Evolutionary conservation across 1,284 basidiomycete species (phyloP).

Genomic region (Tilletia setariae): DNA sequence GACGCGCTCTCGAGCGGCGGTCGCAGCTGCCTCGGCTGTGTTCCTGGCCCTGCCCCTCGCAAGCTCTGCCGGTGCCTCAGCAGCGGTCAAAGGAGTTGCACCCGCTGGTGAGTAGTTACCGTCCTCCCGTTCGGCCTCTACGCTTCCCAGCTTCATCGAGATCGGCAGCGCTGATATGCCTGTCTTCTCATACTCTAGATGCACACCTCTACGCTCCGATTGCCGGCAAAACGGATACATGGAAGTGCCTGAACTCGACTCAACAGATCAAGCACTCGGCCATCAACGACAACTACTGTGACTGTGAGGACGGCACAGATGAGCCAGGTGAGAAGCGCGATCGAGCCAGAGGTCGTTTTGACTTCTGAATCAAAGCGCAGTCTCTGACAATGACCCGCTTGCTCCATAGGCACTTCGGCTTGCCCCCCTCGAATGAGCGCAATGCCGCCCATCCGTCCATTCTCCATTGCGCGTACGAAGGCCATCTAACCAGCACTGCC

Average conservation of each 20-base stretch:
- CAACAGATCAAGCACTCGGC: constrained; percentile 63
- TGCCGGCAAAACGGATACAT: constrained; percentile 23
- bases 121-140: no score
- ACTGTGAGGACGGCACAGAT: constrained; percentile 87
- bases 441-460: no score
- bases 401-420: constrained; percentile 71
- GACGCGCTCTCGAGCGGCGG: not conserved
- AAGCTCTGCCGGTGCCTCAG: not conserved
- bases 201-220: constrained; percentile 18
- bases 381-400: not conserved
- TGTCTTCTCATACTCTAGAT: constrained; percentile 13
- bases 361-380: no score
- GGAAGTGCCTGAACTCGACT: constrained; percentile 40
- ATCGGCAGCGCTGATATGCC: not conserved
- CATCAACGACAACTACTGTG: constrained; percentile 92
- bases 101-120: not conserved
- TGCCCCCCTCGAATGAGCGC: no score
- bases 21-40: not conserved
- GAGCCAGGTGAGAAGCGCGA: constrained; percentile 66
- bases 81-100: constrained; percentile 11
- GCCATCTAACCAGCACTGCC: constrained; percentile 86
- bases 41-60: not conserved
- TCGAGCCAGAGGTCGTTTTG: no score
- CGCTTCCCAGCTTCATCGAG: no score
- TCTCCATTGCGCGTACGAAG: constrained; percentile 86